phyloP scores from a whole-genome alignment of 2,329 filamentous ascomycete genomes.

The Fusarium sp. region DNA sequence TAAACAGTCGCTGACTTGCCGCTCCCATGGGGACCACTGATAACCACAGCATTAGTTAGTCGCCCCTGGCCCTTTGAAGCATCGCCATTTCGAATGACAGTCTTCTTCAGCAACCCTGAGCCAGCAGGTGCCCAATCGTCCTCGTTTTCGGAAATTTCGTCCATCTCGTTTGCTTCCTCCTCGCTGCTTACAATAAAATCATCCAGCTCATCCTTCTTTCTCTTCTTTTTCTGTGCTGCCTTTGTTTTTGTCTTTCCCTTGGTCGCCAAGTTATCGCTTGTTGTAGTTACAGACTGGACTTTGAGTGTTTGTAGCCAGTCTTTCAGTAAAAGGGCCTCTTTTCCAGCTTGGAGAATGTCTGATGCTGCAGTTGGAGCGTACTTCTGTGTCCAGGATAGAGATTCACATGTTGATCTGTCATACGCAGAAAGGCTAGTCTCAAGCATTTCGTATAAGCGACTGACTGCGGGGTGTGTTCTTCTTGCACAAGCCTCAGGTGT shows the following conservation, averaged over 20 bases:
- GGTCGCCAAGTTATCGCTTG: slow-evolving; percentile 52
- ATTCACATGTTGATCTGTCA: slow-evolving; percentile 82
- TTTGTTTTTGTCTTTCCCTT: slow-evolving; percentile 50
- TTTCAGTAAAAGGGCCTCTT: slow-evolving; percentile 76
- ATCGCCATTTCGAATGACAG: slow-evolving; percentile 64
- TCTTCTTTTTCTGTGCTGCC: slow-evolving; percentile 67
- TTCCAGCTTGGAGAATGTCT: slow-evolving; percentile 81
- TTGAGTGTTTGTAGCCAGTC: slow-evolving; percentile 85
- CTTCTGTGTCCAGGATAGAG: slow-evolving; percentile 81
- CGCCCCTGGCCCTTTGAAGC: slow-evolving; percentile 59
- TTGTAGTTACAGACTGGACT: slow-evolving; percentile 80
- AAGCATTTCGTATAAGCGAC: slow-evolving; percentile 70
- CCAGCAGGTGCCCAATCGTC: slow-evolving; percentile 58
- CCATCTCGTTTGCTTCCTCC: slow-evolving; percentile 77
- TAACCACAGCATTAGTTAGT: slow-evolving; percentile 80
- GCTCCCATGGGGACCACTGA: slow-evolving; percentile 90
- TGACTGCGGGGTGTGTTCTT: slow-evolving; percentile 68
- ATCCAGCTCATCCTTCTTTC: slow-evolving; percentile 80
- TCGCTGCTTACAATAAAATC: slow-evolving; percentile 84
- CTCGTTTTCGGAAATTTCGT: slow-evolving; percentile 74
- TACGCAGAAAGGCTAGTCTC: slow-evolving; percentile 78
- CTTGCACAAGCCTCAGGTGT: slow-evolving; percentile 37
- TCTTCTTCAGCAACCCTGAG: slow-evolving; percentile 60
- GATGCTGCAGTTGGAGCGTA: slow-evolving; percentile 78
- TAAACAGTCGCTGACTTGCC: slow-evolving; percentile 95